These are phyloP conservation scores for Seiridium cupressi DNA, from an alignment of 2,329 filamentous ascomycete genomes.

Conservation along the genomic window DNA sequence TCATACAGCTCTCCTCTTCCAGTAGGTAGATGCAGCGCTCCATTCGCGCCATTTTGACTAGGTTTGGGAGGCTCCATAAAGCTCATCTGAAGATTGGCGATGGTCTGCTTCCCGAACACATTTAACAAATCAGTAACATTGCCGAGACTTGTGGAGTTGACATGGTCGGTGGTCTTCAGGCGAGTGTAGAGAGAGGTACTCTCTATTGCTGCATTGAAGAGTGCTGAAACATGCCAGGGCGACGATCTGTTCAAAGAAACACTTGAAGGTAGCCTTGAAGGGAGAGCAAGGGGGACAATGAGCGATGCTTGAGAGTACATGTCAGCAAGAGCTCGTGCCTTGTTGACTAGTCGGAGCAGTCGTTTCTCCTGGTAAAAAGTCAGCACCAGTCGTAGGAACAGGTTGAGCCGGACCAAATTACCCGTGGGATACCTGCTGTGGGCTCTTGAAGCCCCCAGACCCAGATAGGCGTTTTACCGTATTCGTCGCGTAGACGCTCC, in stretches of 20 bases:
- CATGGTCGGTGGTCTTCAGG: slow-evolving; percentile 45
- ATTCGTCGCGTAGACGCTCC: slow-evolving; percentile 82
- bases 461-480: slow-evolving; percentile 84
- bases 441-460: slow-evolving; percentile 78
- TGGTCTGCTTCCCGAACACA: slow-evolving; percentile 72
- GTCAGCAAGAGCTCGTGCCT: slow-evolving; percentile 67
- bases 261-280: slow-evolving; percentile 52
- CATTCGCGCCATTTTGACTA: slow-evolving; percentile 19
- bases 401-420: slow-evolving; percentile 30
- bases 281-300: slow-evolving; percentile 71
- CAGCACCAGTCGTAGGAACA: not conserved
- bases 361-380: slow-evolving; percentile 52
- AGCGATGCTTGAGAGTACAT: slow-evolving; percentile 72
- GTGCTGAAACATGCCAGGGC: slow-evolving; percentile 76
- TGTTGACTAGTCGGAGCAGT: slow-evolving; percentile 67
- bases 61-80: slow-evolving; percentile 39
- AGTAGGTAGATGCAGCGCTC: slow-evolving; percentile 15
- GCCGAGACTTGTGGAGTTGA: slow-evolving; percentile 51
- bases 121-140: slow-evolving; percentile 68
- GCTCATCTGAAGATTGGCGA: slow-evolving; percentile 72
- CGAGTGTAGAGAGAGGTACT: slow-evolving; percentile 75
- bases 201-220: slow-evolving; percentile 76
- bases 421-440: slow-evolving; percentile 49
- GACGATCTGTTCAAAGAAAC: slow-evolving; percentile 62
- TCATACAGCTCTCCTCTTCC: slow-evolving; percentile 26